phyloP scores from a whole-genome alignment of 768 basidiomycete genomes.

The Phaffia tasmanica region DNA sequence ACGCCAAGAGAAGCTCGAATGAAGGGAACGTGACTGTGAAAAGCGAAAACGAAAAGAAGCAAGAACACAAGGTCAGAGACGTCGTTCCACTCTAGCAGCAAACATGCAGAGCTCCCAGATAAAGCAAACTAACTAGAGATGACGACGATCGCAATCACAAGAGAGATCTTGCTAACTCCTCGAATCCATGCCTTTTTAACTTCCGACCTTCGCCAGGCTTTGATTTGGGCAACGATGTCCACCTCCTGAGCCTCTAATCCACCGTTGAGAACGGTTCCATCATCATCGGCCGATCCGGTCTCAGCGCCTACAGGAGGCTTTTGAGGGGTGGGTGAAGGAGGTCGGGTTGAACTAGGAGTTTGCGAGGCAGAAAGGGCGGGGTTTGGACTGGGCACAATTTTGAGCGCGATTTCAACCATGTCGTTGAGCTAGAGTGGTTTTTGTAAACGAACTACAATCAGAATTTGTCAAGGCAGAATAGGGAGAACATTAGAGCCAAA shows the following conservation, averaged over 20 bases:
- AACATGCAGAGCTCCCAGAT: background rate
- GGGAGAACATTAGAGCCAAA: background rate
- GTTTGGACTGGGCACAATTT: slow-evolving; percentile 44
- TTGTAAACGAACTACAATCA: background rate
- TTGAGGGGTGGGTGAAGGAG: slow-evolving; percentile 14
- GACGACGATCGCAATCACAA: slow-evolving; percentile 52
- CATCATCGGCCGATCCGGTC: too few species aligned
- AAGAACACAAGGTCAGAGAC: background rate
- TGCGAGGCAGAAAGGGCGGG: slow-evolving; percentile 24
- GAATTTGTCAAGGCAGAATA: background rate
- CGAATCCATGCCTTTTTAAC: slow-evolving; percentile 4
- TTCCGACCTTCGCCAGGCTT: slow-evolving; percentile 12
- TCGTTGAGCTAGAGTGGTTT: slow-evolving; percentile 52
- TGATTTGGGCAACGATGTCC: background rate
- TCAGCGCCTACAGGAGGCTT: too few species aligned
- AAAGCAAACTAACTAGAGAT: slow-evolving; percentile 49
- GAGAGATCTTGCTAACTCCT: slow-evolving; percentile 48
- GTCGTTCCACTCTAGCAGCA: background rate
- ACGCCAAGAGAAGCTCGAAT: slow-evolving; percentile 24
- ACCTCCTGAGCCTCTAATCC: slow-evolving; percentile 26
- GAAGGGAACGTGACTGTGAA: slow-evolving; percentile 21
- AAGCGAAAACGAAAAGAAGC: background rate
- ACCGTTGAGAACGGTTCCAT: too few species aligned
- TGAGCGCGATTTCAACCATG: slow-evolving; percentile 67
- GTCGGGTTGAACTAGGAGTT: slow-evolving; percentile 12